Base-by-base conservation (phyloP, 257 asterid genomes). In the Thymus quinquecostatus region DNA sequence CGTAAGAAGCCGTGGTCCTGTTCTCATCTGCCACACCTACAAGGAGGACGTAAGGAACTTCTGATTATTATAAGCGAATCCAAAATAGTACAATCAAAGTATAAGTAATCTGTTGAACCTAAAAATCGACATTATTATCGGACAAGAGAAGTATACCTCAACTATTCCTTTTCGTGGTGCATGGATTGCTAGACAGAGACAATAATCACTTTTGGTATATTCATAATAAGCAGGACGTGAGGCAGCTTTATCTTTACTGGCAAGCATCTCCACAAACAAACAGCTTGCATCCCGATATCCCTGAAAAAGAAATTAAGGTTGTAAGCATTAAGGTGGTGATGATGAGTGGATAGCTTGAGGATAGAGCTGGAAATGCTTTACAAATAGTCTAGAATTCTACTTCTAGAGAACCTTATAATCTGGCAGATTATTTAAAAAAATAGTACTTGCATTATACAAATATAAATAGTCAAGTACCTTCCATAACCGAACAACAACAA, bases 21-120 rank as follows among this genome's bases (percentile, higher is more conserved):
- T 92, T 66, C 99, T 90, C 99, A 95, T 95, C 92, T 92, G 98
- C 98, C 98, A 92, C 67, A 92, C 86, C 98, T 95, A 87, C 65
- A 83, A 47, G 29, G 30, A 56, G 29, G 60, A 56, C 43, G 49
- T 75, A 60, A 59, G 68, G 41, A 34, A 44, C 34, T 53, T 54
- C 30, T 11, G 27, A 14, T 8, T 66, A 63, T 30, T 67, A 55
- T 44, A 38, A 51, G 47, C 50, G 51, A 47, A 66, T 0, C 57
- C 21, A 69, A 33, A 69, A 66, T 21, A 47, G 38, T 70, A 38
- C 41, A 21, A 71, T 58, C 48, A 30, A 68, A 64, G 12, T 30
- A 43, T 2, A 28, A 77, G n/a, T 48, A 45, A 30, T 40, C 57
- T 62, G 14, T 54, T 30, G 43, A 47, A 43, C 53, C 29, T 21